These are phyloP conservation scores for Arctostaphylos glauca DNA, from an alignment of 148 eudicot species.

Conservation along the genomic window DNA sequence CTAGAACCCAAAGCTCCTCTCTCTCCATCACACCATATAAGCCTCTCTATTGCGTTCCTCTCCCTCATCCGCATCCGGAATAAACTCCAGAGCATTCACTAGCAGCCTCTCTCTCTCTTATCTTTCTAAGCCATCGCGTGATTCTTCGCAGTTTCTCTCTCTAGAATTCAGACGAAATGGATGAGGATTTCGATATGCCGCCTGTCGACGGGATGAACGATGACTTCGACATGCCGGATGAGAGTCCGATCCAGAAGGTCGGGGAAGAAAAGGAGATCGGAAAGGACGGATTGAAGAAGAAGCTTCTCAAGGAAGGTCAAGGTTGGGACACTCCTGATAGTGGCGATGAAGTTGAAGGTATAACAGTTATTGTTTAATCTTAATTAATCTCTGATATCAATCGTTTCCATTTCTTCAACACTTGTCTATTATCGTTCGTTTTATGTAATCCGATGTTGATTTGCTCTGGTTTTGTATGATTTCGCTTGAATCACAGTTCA, in stretches of 20 bases:
- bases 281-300: constrained; percentile 75
- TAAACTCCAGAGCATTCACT: neutral
- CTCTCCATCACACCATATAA: neutral
- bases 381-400: neutral
- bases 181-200: constrained; percentile 74
- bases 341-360: constrained; percentile 96
- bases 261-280: constrained; percentile 95
- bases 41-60: neutral
- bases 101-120: neutral
- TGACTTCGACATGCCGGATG: constrained; percentile 55
- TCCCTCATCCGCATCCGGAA: neutral
- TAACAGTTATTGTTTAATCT: neutral
- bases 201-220: constrained; percentile 57
- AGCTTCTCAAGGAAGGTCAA: constrained; percentile 79
- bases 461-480: neutral
- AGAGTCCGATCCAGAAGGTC: constrained; percentile 45
- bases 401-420: neutral
- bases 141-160: constrained; percentile 8
- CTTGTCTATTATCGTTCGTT: neutral
- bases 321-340: constrained; percentile 87
- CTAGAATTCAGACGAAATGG: constrained; percentile 33
- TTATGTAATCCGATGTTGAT: neutral
- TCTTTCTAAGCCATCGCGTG: neutral
- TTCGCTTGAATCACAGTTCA: constrained; percentile 58
- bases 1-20: constrained; percentile 18